Conservation (phyloP, 2,329 filamentous ascomycete genomes). For the Penicillium decumbens region DNA sequence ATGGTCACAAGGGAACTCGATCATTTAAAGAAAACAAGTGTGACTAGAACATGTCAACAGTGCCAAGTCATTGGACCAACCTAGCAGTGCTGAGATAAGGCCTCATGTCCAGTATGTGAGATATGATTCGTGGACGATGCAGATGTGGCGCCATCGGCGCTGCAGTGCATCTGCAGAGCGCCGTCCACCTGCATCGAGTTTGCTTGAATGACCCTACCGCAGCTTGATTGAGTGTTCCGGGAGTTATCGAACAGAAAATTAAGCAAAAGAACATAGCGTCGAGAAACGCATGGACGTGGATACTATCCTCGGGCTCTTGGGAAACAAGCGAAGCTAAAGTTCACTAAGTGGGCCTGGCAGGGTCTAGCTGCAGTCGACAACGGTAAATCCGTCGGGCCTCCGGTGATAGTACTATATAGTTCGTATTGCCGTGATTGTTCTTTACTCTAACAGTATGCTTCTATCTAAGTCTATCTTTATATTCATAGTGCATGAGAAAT, state of each 20-base stretch:
- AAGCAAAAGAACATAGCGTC: background rate
- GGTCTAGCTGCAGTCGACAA: background rate
- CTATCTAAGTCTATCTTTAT: background rate
- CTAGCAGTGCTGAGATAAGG: background rate
- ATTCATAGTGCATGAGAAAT: background rate
- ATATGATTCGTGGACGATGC: constrained; percentile 1
- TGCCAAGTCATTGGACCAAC: background rate
- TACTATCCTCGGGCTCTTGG: background rate
- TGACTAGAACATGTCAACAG: background rate
- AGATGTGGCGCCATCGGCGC: constrained; percentile 4
- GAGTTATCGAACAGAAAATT: background rate
- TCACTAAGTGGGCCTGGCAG: background rate
- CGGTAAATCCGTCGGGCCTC: background rate
- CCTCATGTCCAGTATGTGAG: background rate
- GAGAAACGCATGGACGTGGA: background rate
- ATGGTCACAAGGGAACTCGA: background rate
- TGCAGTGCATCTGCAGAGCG: constrained; percentile 4
- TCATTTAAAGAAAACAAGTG: background rate
- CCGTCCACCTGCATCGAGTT: constrained; percentile 5
- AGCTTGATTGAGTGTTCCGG: background rate
- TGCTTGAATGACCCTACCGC: background rate
- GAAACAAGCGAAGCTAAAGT: background rate
- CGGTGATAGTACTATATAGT: background rate
- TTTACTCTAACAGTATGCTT: background rate
- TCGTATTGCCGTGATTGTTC: background rate